phyloP scores from a whole-genome alignment of 441 rosid genomes.

The Populus hybrid region DNA sequence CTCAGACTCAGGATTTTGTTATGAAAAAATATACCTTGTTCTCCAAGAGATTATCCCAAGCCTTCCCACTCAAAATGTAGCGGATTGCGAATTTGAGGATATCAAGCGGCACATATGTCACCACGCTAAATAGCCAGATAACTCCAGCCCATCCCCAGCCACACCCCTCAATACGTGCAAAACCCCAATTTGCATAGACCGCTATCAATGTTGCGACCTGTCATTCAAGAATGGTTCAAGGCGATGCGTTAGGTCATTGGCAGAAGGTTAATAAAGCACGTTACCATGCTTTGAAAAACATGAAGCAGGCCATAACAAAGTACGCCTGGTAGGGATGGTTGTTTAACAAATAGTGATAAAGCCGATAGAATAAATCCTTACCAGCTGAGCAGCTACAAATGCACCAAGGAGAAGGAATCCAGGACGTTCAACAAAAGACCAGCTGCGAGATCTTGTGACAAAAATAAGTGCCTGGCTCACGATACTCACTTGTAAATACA shows the following conservation, averaged over 20 bases:
- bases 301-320: neutral
- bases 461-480: conserved; percentile 88
- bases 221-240: neutral
- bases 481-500: conserved; percentile 88
- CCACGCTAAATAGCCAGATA: conserved; percentile 68
- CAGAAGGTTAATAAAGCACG: neutral
- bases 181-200: conserved; percentile 81
- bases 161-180: conserved; percentile 60
- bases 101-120: conserved; percentile 77
- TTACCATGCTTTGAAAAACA: neutral
- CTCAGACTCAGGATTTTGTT: neutral
- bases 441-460: conserved; percentile 87
- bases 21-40: conserved; percentile 52
- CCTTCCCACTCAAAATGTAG: conserved; percentile 70
- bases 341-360: neutral
- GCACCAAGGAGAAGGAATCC: conserved; percentile 61
- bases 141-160: conserved; percentile 99
- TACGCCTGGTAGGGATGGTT: neutral
- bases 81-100: conserved; percentile 68
- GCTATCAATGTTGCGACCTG: conserved; percentile 78
- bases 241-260: neutral
- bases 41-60: conserved; percentile 81
- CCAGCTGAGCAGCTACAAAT: conserved; percentile 75
- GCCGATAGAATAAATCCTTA: conserved; percentile 19
- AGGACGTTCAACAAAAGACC: conserved; percentile 81